Evolutionary conservation across 228 moss, liverwort and hornwort species (phyloP).

Genomic region (Sphagnum magellanicum): DNA sequence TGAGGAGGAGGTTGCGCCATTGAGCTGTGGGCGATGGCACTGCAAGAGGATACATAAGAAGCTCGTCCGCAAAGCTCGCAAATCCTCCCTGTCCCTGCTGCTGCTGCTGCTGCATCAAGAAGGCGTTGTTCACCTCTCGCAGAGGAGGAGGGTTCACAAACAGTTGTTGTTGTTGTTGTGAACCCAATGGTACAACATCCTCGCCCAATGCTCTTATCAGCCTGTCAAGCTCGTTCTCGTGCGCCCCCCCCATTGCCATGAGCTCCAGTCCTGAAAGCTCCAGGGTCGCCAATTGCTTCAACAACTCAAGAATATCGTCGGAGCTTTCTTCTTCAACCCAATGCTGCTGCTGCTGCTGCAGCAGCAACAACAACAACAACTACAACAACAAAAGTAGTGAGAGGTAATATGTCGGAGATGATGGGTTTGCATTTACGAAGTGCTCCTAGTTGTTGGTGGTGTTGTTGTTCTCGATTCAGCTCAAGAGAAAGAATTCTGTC

Average conservation of each 20-base stretch:
- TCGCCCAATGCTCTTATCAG: constrained; percentile 47
- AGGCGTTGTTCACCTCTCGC: constrained; percentile 11
- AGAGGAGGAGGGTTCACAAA: constrained; percentile 5
- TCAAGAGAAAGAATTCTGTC: no score
- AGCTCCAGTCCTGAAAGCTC: constrained; percentile 27
- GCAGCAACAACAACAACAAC: no score
- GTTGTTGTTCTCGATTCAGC: no score
- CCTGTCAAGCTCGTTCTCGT: constrained; percentile 31
- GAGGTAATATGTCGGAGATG: no score
- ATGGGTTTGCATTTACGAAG: no score
- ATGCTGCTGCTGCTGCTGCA: no score
- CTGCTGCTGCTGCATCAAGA: no score
- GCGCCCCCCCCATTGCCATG: constrained; percentile 9
- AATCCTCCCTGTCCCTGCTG: background rate
- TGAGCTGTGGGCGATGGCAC: constrained; percentile 27
- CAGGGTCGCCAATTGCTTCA: background rate
- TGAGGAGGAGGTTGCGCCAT: constrained; percentile 18
- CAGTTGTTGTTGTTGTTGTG: constrained; percentile 12
- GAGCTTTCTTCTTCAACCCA: background rate
- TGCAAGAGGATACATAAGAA: constrained; percentile 38
- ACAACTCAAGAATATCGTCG: background rate
- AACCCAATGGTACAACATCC: constrained; percentile 17
- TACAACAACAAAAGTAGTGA: no score
- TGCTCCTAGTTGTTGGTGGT: no score
- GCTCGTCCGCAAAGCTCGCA: constrained; percentile 19